A percentile compares a stretch with the other conserved stretches of the same genome.
Conservation (phyloP, 176 grass and related monocot genomes). For the Puya raimondii region DNA sequence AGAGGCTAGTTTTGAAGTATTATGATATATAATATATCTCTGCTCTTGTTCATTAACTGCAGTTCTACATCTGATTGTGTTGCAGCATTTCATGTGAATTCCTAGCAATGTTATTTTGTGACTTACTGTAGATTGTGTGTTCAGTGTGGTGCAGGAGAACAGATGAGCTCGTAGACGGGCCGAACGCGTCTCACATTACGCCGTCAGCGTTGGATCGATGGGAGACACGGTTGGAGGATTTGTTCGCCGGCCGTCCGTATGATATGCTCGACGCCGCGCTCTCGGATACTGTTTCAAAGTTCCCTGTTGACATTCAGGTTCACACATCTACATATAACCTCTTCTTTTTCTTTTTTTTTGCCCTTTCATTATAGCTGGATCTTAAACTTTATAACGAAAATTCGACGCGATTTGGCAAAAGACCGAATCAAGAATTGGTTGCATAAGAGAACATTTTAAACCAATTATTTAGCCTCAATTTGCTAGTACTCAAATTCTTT, state of each 20-base stretch:
- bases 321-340: background rate
- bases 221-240: slow-evolving; percentile 72
- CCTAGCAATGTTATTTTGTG: background rate
- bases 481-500: too few relatives aligned
- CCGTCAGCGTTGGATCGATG: slow-evolving; percentile 70
- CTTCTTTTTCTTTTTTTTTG: too few relatives aligned
- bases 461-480: too few relatives aligned
- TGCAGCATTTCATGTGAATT: background rate
- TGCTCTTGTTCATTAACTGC: background rate
- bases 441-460: too few relatives aligned
- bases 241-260: slow-evolving; percentile 65
- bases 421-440: too few relatives aligned
- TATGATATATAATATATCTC: background rate
- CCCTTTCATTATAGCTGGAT: too few relatives aligned
- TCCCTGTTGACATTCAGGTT: slow-evolving; percentile 85
- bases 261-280: slow-evolving; percentile 95
- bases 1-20: background rate
- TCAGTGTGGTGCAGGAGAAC: slow-evolving; percentile 97
- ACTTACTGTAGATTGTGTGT: background rate
- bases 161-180: slow-evolving; percentile 85
- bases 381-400: too few relatives aligned
- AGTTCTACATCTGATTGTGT: background rate
- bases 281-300: slow-evolving; percentile 51
- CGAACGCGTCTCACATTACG: slow-evolving; percentile 76
- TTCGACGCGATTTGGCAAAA: too few relatives aligned